Evolutionary conservation across 345 rosid genomes (phyloP), one percentile per base, ranked within the genome.

Genomic region (Psidium friedrichsthalianum): DNA sequence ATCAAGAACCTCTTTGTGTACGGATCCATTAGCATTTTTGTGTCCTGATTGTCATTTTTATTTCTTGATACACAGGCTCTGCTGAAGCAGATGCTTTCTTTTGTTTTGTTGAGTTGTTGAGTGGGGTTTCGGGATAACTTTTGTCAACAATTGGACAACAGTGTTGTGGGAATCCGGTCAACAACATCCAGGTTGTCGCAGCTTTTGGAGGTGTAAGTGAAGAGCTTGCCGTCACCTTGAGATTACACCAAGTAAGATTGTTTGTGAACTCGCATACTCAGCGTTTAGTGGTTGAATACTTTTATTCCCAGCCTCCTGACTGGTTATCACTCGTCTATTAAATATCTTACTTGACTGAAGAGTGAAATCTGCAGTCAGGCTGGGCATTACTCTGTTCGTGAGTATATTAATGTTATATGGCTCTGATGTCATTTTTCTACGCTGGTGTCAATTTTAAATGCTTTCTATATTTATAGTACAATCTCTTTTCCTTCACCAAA

Each of bases 191-290:
- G 87, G 88, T 90, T 97, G 87, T 95, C 98, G 5, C 92, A 91
- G 85, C 93, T 97, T 86, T 88, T 97, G 87, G 95, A 95, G 90
- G 95, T 94, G 83, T 98, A 97, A 83, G 99, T 87, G 98, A 97
- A 89, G 99, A 97, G 89, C 98, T 83, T 97, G 99, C 98, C 99
- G 98, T 82, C 99, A 97, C 89, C 92, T 97, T 86, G 99, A 97
- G 92, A 86, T 97, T 92, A 94, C 98, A 85, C 52, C 95, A 95
- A 90, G 99, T 95, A 94, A 89, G 94, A 86, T 82, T 84, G 49
- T 24, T 53, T 22, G 44, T 21, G 11, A 20, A 57, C 32, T 15
- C 18, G 24, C 15, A 59, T 59, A 16, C 49, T 47, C 74, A 21
- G 52, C 25, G 4, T 61, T 29, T 36, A 61, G 42, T 61, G 76